Evolutionary conservation across 2,329 filamentous ascomycete species (phyloP).

Genomic region (Alternaria infectoria): DNA sequence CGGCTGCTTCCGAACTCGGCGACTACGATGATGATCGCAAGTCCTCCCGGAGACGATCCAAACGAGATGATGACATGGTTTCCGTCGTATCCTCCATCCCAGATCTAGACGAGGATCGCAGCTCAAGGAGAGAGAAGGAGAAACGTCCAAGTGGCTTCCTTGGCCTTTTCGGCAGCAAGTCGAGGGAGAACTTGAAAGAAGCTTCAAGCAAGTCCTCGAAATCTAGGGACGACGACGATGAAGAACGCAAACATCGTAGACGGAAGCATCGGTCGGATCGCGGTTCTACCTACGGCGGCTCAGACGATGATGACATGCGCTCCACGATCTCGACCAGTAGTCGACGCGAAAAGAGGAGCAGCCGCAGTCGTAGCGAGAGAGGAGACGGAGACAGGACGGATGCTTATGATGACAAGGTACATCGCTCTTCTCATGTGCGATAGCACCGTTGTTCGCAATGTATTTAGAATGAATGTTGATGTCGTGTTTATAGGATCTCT

Average conservation of each 20-base stretch:
- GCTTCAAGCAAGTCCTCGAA: slow-evolving; percentile 43
- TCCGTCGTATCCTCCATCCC: slow-evolving; percentile 52
- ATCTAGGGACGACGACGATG: slow-evolving; percentile 45
- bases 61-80: slow-evolving; percentile 51
- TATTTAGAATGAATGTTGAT: slow-evolving; percentile 43
- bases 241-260: slow-evolving; percentile 52
- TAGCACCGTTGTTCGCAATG: slow-evolving; percentile 31
- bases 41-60: slow-evolving; percentile 49
- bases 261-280: slow-evolving; percentile 51
- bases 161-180: slow-evolving; percentile 56
- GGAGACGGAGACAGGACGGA: slow-evolving; percentile 45
- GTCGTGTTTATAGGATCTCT: slow-evolving; percentile 39
- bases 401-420: slow-evolving; percentile 46
- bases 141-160: slow-evolving; percentile 56
- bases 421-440: slow-evolving; percentile 40
- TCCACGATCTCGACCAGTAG: slow-evolving; percentile 44
- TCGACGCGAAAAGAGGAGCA: slow-evolving; percentile 52
- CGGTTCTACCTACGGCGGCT: slow-evolving; percentile 48
- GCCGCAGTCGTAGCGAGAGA: slow-evolving; percentile 46
- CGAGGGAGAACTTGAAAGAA: slow-evolving; percentile 46
- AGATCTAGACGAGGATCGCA: slow-evolving; percentile 49
- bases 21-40: slow-evolving; percentile 50
- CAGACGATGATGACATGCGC: slow-evolving; percentile 47
- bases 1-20: slow-evolving; percentile 50
- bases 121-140: slow-evolving; percentile 45